These are phyloP conservation scores for Phytophthora pseudosyringae DNA, from an alignment of 352 stramenopile genomes.

Conservation along the genomic window DNA sequence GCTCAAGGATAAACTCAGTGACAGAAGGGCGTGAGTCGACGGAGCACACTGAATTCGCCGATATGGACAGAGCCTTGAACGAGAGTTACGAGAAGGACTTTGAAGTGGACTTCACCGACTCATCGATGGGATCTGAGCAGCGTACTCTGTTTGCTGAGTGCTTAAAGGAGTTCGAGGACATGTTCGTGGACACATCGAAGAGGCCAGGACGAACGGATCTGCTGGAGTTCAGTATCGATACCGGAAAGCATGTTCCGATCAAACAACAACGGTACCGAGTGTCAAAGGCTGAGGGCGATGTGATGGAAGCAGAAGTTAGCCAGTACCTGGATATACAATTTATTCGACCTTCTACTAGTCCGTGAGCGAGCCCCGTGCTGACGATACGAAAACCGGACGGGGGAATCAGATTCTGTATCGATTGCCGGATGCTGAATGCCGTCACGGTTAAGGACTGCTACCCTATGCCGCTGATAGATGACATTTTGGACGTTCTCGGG, in stretches of 20 bases:
- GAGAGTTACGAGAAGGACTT: too few species aligned
- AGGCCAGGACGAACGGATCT: background rate
- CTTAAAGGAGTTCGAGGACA: background rate
- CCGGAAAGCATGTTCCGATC: background rate
- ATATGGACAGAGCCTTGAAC: too few species aligned
- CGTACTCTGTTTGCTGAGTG: background rate
- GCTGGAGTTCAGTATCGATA: background rate
- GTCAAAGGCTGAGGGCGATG: slow-evolving; percentile 1
- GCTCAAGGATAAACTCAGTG: too few species aligned
- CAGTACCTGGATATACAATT: background rate
- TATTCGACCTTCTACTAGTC: background rate
- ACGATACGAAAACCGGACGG: background rate
- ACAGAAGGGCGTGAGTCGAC: too few species aligned
- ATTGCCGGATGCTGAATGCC: background rate
- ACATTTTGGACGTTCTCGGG: background rate
- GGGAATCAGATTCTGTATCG: background rate
- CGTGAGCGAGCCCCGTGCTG: background rate
- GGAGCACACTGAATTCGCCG: too few species aligned
- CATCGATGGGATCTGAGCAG: background rate
- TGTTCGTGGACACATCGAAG: slow-evolving; percentile 6
- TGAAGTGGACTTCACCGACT: background rate
- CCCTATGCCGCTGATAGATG: background rate
- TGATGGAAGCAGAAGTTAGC: background rate
- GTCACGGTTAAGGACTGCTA: background rate
- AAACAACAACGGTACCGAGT: slow-evolving; percentile 2